Evolutionary conservation across 176 grass and related monocot species (phyloP).

Genomic region (Ananas comosus): DNA sequence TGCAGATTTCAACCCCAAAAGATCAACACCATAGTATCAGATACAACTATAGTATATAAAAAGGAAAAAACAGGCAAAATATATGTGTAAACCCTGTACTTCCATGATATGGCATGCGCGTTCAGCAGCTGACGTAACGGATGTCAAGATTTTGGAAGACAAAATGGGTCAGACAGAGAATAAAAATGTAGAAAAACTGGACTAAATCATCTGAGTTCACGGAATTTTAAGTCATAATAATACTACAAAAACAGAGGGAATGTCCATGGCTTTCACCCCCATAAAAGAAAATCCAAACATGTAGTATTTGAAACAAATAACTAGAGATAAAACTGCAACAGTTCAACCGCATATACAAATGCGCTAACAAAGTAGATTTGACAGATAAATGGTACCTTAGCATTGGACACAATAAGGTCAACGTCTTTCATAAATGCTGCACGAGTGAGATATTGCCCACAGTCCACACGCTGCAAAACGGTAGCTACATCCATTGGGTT

Average conservation of each 20-base stretch:
- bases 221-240: too few species aligned
- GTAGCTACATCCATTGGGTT: conserved; percentile 96
- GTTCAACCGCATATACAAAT: conserved; percentile 9
- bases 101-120: too few species aligned
- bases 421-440: conserved; percentile 73
- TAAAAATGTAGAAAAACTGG: too few species aligned
- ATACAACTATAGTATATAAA: conserved; percentile 1
- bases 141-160: too few species aligned
- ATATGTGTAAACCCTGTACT: too few species aligned
- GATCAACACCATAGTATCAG: conserved; percentile 10
- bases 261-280: too few species aligned
- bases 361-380: not conserved
- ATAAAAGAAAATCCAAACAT: too few species aligned
- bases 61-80: not conserved
- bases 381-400: conserved; percentile 55
- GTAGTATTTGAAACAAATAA: not conserved
- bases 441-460: conserved; percentile 58
- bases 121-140: too few species aligned
- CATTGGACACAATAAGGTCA: conserved; percentile 86
- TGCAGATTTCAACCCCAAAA: conserved; percentile 16
- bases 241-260: too few species aligned
- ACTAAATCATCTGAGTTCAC: too few species aligned
- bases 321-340: conserved; percentile 10
- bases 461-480: conserved; percentile 82
- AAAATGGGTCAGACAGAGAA: too few species aligned